Conservation (phyloP, 2,329 filamentous ascomycete species). For the Lachnellula cervina region DNA sequence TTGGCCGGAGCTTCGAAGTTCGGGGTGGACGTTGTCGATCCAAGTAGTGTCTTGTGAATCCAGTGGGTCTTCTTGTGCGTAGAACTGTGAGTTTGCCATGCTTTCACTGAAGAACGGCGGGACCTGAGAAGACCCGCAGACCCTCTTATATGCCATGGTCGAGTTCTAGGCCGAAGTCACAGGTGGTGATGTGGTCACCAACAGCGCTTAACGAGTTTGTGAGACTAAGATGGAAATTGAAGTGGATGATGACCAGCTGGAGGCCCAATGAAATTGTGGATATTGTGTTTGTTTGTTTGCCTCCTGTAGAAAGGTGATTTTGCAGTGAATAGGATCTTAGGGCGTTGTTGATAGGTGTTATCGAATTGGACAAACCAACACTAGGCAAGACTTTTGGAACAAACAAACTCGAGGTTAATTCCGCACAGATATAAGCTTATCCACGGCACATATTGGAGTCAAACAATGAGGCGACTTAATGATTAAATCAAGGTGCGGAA, state of each 20-base stretch:
- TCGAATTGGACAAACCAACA: slow-evolving; percentile 2
- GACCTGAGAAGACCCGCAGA: slow-evolving; percentile 1
- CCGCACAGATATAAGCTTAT: slow-evolving; percentile 13
- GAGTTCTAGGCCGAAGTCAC: background rate
- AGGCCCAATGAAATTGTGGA: slow-evolving; percentile 3
- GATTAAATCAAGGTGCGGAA: slow-evolving; percentile 1
- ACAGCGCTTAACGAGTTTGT: slow-evolving; percentile 7
- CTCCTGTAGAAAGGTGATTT: background rate
- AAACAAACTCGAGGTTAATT: slow-evolving; percentile 12
- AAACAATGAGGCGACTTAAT: background rate
- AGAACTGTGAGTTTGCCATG: slow-evolving; percentile 5
- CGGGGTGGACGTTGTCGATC: slow-evolving; percentile 18
- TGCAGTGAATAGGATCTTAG: background rate
- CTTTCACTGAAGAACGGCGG: slow-evolving; percentile 9
- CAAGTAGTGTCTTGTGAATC: slow-evolving; percentile 8
- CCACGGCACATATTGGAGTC: slow-evolving; percentile 15
- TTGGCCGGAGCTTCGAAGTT: slow-evolving; percentile 6
- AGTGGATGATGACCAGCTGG: background rate
- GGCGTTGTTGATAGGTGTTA: background rate
- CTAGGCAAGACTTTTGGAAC: background rate
- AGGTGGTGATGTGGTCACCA: slow-evolving; percentile 1
- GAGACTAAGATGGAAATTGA: slow-evolving; percentile 1
- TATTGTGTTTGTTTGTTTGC: slow-evolving; percentile 6
- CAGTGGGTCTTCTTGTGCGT: slow-evolving; percentile 5
- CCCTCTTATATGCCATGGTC: slow-evolving; percentile 12